Conservation (phyloP, 768 basidiomycete genomes). For the Holtermanniella nyarrowii region DNA sequence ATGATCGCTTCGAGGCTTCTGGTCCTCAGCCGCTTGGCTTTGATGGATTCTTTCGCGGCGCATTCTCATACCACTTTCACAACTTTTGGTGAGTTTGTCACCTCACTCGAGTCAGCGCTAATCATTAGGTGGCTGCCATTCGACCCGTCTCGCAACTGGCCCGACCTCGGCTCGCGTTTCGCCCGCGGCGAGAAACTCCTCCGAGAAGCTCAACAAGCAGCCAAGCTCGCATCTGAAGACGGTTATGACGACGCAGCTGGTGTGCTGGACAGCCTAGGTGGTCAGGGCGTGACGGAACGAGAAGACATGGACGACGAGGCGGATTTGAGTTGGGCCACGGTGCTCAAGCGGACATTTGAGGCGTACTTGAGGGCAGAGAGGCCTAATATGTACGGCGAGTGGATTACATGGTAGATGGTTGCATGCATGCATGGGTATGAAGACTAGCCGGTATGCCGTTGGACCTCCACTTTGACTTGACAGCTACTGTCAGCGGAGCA, state of each 20-base stretch:
- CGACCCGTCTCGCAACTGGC: slow-evolving; percentile 86
- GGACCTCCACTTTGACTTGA: too few species aligned
- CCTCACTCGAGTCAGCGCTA: background rate
- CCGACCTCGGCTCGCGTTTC: slow-evolving; percentile 78
- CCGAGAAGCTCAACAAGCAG: slow-evolving; percentile 40
- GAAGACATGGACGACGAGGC: slow-evolving; percentile 37
- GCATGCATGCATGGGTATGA: background rate
- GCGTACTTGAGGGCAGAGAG: slow-evolving; percentile 78
- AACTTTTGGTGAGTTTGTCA: slow-evolving; percentile 39
- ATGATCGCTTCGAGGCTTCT: slow-evolving; percentile 50
- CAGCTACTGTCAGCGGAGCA: too few species aligned
- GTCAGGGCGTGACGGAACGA: background rate
- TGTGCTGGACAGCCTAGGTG: slow-evolving; percentile 1
- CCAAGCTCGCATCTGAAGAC: background rate
- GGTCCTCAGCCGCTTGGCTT: slow-evolving; percentile 81
- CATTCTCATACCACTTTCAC: slow-evolving; percentile 93
- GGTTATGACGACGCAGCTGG: background rate
- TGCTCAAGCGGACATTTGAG: slow-evolving; percentile 92
- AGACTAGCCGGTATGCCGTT: too few species aligned
- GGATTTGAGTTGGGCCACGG: slow-evolving; percentile 63
- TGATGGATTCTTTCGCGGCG: slow-evolving; percentile 86
- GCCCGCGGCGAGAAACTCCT: slow-evolving; percentile 61
- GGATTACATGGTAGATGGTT: slow-evolving; percentile 45
- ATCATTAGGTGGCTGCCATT: slow-evolving; percentile 86
- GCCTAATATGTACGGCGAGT: slow-evolving; percentile 94